Evolutionary conservation across 2,329 filamentous ascomycete genomes (phyloP).

Genomic region (Aspergillus sp.): DNA sequence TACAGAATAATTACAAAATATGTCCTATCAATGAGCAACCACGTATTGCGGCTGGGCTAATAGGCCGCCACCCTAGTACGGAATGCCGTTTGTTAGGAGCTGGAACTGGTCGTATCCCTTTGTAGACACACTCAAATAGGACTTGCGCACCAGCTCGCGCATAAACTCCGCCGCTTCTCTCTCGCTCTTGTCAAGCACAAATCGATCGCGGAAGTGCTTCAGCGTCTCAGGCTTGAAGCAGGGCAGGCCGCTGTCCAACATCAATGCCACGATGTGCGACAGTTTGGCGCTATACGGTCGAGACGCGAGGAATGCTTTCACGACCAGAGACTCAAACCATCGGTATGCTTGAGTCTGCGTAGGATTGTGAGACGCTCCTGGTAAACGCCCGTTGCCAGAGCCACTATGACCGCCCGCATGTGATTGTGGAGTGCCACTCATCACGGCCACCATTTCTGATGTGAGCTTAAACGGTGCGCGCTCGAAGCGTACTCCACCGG

Average conservation of each 20-base stretch:
- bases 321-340: constrained; percentile 93
- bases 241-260: constrained; percentile 93
- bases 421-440: constrained; percentile 68
- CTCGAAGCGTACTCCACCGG: constrained; percentile 95
- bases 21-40: too few species aligned
- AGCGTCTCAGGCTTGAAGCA: constrained; percentile 98
- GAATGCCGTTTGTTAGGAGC: constrained; percentile 93
- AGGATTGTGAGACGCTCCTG: constrained; percentile 36
- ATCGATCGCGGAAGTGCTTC: constrained; percentile 85
- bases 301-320: constrained; percentile 90
- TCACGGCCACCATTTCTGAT: constrained; percentile 96
- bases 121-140: constrained; percentile 85
- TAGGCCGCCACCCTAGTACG: constrained; percentile 60
- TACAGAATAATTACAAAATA: too few species aligned
- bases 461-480: constrained; percentile 98
- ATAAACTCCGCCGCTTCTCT: constrained; percentile 94
- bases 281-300: constrained; percentile 87
- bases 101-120: constrained; percentile 98
- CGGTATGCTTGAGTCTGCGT: constrained; percentile 84
- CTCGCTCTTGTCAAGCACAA: constrained; percentile 88
- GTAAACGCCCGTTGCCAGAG: constrained; percentile 24
- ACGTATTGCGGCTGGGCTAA: too few species aligned
- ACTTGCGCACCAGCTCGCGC: constrained; percentile 83
- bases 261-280: constrained; percentile 83
- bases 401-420: constrained; percentile 27